Percentiles rank a stretch among this genome's conserved stretches.
Evolutionary conservation across 2,329 filamentous ascomycete species (phyloP).

Genomic region (Teratosphaeria zuluensis): DNA sequence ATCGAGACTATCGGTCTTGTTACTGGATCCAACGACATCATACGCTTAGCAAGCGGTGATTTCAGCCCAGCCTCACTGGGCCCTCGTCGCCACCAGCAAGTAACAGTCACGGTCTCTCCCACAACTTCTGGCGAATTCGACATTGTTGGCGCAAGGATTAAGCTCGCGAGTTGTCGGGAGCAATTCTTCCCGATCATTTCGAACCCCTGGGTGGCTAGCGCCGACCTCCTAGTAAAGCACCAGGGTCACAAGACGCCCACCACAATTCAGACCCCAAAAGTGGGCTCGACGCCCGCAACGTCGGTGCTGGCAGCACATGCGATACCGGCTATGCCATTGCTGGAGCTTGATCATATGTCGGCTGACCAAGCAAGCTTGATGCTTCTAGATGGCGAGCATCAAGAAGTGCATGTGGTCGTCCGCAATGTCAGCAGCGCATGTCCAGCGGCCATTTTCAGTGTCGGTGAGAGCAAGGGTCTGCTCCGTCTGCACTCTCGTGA

Average conservation of each 20-base stretch:
- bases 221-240: constrained; percentile 62
- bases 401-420: constrained; percentile 66
- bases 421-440: constrained; percentile 45
- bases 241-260: constrained; percentile 7
- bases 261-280: background rate
- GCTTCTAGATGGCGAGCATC: constrained; percentile 83
- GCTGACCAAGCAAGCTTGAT: constrained; percentile 64
- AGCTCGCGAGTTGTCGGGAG: constrained; percentile 71
- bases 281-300: constrained; percentile 3
- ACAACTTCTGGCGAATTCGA: constrained; percentile 57
- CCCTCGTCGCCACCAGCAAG: constrained; percentile 71
- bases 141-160: constrained; percentile 69
- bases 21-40: constrained; percentile 48
- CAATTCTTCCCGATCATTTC: constrained; percentile 76
- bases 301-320: constrained; percentile 43
- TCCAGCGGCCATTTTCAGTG: background rate
- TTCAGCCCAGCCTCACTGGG: constrained; percentile 59
- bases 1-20: constrained; percentile 73
- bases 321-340: constrained; percentile 66
- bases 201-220: constrained; percentile 62
- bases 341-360: constrained; percentile 66
- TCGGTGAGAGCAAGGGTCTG: background rate
- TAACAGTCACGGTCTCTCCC: constrained; percentile 62
- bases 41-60: constrained; percentile 54
- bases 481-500: constrained; percentile 38